Evolutionary conservation across 2,329 filamentous ascomycete species (phyloP).

Genomic region (Fusarium protoensiforme): DNA sequence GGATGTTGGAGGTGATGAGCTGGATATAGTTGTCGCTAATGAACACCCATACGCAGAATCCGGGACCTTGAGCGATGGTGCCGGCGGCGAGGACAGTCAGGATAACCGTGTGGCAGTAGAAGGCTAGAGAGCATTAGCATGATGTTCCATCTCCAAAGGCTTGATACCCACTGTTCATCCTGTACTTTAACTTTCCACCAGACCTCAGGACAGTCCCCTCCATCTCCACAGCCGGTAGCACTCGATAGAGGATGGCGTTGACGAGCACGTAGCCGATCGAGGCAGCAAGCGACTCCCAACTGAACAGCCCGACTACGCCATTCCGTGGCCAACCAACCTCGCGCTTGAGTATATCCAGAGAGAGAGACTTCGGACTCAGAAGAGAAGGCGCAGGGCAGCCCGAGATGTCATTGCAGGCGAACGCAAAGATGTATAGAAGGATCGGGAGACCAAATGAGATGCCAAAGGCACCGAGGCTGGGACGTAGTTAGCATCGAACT

Average conservation of each 20-base stretch:
- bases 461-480: constrained; percentile 77
- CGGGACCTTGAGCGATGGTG: constrained; percentile 79
- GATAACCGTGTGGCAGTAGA: constrained; percentile 79
- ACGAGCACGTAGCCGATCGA: constrained; percentile 82
- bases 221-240: constrained; percentile 78
- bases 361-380: constrained; percentile 76
- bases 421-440: constrained; percentile 81
- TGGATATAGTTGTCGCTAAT: constrained; percentile 92
- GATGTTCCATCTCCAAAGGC: constrained; percentile 18
- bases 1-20: constrained; percentile 83
- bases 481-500: constrained; percentile 8
- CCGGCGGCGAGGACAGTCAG: constrained; percentile 77
- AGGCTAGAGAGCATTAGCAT: constrained; percentile 63
- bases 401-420: constrained; percentile 91
- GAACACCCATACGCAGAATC: constrained; percentile 91
- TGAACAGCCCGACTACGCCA: constrained; percentile 77
- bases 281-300: constrained; percentile 74
- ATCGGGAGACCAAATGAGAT: constrained; percentile 86
- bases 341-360: constrained; percentile 76
- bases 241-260: constrained; percentile 77
- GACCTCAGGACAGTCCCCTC: constrained; percentile 77
- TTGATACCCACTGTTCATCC: constrained; percentile 73
- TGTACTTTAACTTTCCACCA: constrained; percentile 83
- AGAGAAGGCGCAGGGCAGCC: constrained; percentile 90
- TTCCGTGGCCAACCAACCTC: constrained; percentile 84